Percentiles rank a stretch among this genome's conserved stretches.
These are phyloP conservation scores for Golubevia pallescens DNA, from an alignment of 1,284 basidiomycete genomes.

Conservation along the genomic window DNA sequence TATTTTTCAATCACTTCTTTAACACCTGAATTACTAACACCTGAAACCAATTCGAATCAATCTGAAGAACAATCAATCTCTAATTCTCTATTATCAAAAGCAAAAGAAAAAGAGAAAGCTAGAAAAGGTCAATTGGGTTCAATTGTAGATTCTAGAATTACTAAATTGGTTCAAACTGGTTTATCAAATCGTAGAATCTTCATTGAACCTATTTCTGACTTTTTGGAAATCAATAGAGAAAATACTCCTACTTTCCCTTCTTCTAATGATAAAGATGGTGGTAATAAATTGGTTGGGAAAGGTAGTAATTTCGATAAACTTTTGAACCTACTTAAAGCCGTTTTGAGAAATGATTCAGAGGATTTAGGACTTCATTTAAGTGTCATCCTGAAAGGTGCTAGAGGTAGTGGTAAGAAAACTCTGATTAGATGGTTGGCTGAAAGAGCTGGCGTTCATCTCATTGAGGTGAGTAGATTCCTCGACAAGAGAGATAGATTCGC, in stretches of 20 bases:
- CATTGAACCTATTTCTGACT: slow-evolving; percentile 31
- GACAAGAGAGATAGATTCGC: background rate
- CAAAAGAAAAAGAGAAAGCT: too few relatives aligned
- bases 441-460: slow-evolving; percentile 75
- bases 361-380: slow-evolving; percentile 44
- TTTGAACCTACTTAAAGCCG: slow-evolving; percentile 40
- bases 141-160: slow-evolving; percentile 25
- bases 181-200: slow-evolving; percentile 40
- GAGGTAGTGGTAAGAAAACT: slow-evolving; percentile 78
- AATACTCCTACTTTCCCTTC: background rate
- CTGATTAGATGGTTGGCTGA: slow-evolving; percentile 71
- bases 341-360: slow-evolving; percentile 35
- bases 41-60: too few relatives aligned
- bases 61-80: too few relatives aligned
- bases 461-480: slow-evolving; percentile 79
- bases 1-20: too few relatives aligned
- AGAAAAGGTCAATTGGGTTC: too few relatives aligned
- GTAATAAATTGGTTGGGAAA: slow-evolving; percentile 15
- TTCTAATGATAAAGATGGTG: background rate
- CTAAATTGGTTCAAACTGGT: slow-evolving; percentile 60
- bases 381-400: slow-evolving; percentile 76
- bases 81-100: too few relatives aligned
- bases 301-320: slow-evolving; percentile 31
- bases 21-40: too few relatives aligned
- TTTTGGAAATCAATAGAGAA: slow-evolving; percentile 27